Evolutionary conservation across 345 rosid species (phyloP), one percentile per base, ranked within the genome.

Genomic region (Tarenaya hassleriana): DNA sequence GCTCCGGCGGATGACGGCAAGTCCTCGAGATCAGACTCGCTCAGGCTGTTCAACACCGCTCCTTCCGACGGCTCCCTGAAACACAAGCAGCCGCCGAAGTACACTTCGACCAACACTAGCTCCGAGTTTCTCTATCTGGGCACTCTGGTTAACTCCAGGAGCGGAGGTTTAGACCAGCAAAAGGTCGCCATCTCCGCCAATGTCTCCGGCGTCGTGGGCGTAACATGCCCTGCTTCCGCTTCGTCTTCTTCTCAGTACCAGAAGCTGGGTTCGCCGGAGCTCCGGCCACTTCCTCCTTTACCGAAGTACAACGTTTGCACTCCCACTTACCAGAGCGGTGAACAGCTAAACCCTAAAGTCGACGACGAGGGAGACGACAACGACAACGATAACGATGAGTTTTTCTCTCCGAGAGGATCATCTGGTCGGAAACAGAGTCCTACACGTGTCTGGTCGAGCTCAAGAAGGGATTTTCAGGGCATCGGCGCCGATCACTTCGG

Each of bases 61-160:
- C 80, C 86, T 10, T 82, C 97, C 1, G 90, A 84, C 24, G 77
- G 73, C 41, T 50, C 47, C 4, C 47, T 27, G 16, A 64, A 41
- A 61, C 47, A 37, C 65, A 49, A 16, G 47, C 73, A 55, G 11
- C 71, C 66, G 39, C 73, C 70, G 1, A 61, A 63, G 40, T 68
- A 69, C 69, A 44, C 77, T 41, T 66, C 83, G 16, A 47, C 73
- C 5, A 64, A 62, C 64, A 66, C 76, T 7, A 78, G 81, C 63
- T 81, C 95, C 0, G 94, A 92, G 77, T 92, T 88, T 50, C 87
- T 88, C 42, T 86, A 94, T 65, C 60, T 94, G 44, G 95, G 99
- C 5, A 94, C 95, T 11, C 53, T 88, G 2, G 85, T 62, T 0
- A 88, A 77, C 65, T 66, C 88, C 0, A 50, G 56, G 7, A 69